Evolutionary conservation across 1,284 basidiomycete genomes (phyloP).

Genomic region (Exsudoporus floridanus): DNA sequence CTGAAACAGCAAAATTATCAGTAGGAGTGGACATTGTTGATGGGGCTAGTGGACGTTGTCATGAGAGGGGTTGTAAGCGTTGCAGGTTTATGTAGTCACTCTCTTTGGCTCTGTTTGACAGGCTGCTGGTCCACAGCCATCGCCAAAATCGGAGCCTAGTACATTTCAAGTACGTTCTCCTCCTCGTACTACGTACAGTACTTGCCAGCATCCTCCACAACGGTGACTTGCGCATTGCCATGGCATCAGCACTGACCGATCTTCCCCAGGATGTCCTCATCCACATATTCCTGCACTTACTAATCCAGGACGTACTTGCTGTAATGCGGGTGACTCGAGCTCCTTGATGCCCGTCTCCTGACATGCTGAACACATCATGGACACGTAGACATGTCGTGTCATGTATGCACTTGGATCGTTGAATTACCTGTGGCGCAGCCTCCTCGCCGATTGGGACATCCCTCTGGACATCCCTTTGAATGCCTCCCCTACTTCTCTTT

Average conservation of each 20-base stretch:
- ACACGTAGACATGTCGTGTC: conserved; percentile 55
- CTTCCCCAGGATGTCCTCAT: conserved; percentile 45
- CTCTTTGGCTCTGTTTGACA: conserved; percentile 34
- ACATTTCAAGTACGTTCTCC: not conserved
- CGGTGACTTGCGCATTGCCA: conserved; percentile 1
- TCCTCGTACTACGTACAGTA: too few relatives aligned
- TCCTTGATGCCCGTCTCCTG: not conserved
- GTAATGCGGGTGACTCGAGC: conserved; percentile 44
- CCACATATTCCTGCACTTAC: conserved; percentile 34
- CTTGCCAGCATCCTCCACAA: not conserved
- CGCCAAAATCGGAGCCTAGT: not conserved
- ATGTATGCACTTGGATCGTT: conserved; percentile 41
- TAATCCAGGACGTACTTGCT: conserved; percentile 44
- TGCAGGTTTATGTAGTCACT: conserved; percentile 24
- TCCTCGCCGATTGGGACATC: conserved; percentile 26
- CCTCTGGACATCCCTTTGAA: conserved; percentile 39
- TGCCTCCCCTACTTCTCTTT: conserved; percentile 25
- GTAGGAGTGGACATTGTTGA: conserved; percentile 28
- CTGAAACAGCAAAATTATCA: conserved; percentile 47
- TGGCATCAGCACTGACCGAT: conserved; percentile 19
- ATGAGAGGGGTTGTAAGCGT: conserved; percentile 31
- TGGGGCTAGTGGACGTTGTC: conserved; percentile 32
- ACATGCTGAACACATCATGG: conserved; percentile 14
- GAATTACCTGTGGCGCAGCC: conserved; percentile 26
- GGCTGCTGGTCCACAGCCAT: conserved; percentile 10